Conservation (phyloP, 495 filamentous ascomycete species). For the Hypoxylon perforatum region DNA sequence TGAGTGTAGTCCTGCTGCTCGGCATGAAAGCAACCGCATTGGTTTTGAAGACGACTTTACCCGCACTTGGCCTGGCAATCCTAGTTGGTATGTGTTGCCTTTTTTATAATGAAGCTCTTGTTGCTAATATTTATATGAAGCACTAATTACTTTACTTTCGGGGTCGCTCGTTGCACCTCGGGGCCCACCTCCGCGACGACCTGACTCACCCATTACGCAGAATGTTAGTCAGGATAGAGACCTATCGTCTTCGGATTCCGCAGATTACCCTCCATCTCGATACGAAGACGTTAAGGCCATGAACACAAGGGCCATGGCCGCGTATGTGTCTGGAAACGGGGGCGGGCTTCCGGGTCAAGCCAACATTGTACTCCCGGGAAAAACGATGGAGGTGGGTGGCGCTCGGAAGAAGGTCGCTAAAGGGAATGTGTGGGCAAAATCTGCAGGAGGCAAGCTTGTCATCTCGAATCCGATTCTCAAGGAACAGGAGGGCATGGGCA, state of each 20-base stretch:
- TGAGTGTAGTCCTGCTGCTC: conserved; percentile 60
- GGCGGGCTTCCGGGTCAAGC: conserved; percentile 34
- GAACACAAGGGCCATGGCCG: conserved; percentile 50
- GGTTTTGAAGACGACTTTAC: conserved; percentile 59
- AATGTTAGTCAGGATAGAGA: conserved; percentile 44
- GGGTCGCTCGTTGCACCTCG: conserved; percentile 42
- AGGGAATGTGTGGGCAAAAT: conserved; percentile 39
- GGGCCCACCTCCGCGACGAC: conserved; percentile 35
- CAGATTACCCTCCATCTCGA: conserved; percentile 54
- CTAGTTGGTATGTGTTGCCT: conserved; percentile 57
- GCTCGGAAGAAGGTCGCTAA: conserved; percentile 48
- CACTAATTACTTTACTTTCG: conserved; percentile 49
- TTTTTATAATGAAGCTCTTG: background rate
- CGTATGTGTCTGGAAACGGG: conserved; percentile 43
- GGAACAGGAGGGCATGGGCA: conserved; percentile 48
- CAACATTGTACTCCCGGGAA: background rate
- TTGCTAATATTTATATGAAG: conserved; percentile 36
- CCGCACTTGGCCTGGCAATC: conserved; percentile 59
- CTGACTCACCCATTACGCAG: conserved; percentile 41
- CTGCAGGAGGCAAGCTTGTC: conserved; percentile 48
- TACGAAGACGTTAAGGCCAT: conserved; percentile 59
- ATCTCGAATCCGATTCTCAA: conserved; percentile 63
- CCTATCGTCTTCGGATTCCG: conserved; percentile 55
- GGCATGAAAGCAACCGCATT: conserved; percentile 55
- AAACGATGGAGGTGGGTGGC: conserved; percentile 10